These are phyloP conservation scores for Hermanozyma aechmeae DNA, from an alignment of 805 yeast species.

Conservation along the genomic window DNA sequence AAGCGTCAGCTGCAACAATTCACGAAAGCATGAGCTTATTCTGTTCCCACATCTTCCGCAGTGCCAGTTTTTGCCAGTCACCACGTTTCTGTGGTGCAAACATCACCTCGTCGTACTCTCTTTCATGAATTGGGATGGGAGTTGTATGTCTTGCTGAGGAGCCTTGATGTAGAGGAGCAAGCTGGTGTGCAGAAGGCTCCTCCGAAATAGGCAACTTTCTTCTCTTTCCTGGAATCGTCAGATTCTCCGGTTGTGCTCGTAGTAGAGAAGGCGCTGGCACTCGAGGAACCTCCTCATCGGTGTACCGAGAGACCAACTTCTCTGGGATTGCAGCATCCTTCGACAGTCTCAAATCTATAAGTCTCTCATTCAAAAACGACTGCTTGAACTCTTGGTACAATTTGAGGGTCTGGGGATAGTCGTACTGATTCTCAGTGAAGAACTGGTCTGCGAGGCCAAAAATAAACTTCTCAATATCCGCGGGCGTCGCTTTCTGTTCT, in stretches of 20 bases:
- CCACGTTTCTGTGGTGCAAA: constrained; percentile 1
- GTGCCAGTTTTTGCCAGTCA: constrained; percentile 5
- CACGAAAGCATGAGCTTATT: constrained; percentile 9
- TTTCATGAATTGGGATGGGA: no score
- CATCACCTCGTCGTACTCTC: constrained; percentile 4
- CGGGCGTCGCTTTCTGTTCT: constrained; percentile 2
- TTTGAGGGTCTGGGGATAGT: constrained; percentile 34
- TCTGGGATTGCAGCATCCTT: no score
- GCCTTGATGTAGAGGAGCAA: no score
- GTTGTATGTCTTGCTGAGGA: no score
- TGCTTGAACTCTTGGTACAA: constrained; percentile 34
- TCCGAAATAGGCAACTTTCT: no score
- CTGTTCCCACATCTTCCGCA: constrained; percentile 11
- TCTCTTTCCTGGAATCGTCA: no score
- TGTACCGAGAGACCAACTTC: no score
- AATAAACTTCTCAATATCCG: constrained; percentile 31
- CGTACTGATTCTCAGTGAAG: constrained; percentile 30
- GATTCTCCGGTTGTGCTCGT: no score
- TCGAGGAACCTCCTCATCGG: no score
- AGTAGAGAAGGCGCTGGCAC: no score
- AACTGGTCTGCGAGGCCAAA: constrained; percentile 33
- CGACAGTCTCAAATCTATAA: constrained; percentile 25
- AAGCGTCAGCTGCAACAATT: no score
- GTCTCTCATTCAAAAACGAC: constrained; percentile 32
- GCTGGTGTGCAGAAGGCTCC: no score